phyloP scores from a whole-genome alignment of 768 basidiomycete genomes.

The Phylloporus scabripes region DNA sequence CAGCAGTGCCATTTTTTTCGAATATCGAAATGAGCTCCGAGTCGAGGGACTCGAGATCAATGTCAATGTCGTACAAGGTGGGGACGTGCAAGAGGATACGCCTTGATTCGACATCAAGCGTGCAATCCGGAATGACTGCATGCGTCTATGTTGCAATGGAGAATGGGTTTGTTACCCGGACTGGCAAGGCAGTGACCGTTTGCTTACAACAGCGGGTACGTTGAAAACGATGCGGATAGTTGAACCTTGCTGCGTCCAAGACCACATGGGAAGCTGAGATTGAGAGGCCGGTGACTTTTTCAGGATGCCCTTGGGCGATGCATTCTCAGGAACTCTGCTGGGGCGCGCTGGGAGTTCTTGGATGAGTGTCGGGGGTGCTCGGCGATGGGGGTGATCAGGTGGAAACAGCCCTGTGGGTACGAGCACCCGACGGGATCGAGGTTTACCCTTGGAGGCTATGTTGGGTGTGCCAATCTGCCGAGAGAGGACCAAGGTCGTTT shows the following conservation, averaged over 20 bases:
- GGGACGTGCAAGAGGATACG: slow-evolving; percentile 52
- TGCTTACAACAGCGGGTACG: slow-evolving; percentile 55
- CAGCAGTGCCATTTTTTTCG: slow-evolving; percentile 10
- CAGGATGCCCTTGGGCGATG: slow-evolving; percentile 39
- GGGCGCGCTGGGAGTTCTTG: slow-evolving; percentile 40
- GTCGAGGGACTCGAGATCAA: slow-evolving; percentile 54
- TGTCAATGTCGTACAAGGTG: slow-evolving; percentile 43
- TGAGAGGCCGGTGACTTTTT: slow-evolving; percentile 23
- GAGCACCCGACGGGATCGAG: slow-evolving; percentile 49
- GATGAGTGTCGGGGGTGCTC: slow-evolving; percentile 12
- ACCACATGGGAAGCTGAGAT: slow-evolving; percentile 42
- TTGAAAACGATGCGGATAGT: slow-evolving; percentile 44
- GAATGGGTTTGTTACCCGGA: slow-evolving; percentile 3
- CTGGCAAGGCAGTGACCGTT: slow-evolving; percentile 2
- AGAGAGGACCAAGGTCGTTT: slow-evolving; percentile 55
- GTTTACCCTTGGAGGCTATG: slow-evolving; percentile 70
- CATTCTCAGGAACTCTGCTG: slow-evolving; percentile 24
- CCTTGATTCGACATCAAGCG: slow-evolving; percentile 62
- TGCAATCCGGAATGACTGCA: slow-evolving; percentile 39
- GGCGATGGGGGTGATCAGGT: slow-evolving; percentile 17
- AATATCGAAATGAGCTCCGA: slow-evolving; percentile 40
- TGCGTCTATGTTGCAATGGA: slow-evolving; percentile 37
- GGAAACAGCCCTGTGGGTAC: slow-evolving; percentile 45
- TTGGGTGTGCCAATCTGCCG: slow-evolving; percentile 70
- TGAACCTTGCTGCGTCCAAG: slow-evolving; percentile 42